A percentile compares a stretch with the other conserved stretches of the same genome.
phyloP scores from a whole-genome alignment of 257 asterid genomes.

The Leonotis leonurus region DNA sequence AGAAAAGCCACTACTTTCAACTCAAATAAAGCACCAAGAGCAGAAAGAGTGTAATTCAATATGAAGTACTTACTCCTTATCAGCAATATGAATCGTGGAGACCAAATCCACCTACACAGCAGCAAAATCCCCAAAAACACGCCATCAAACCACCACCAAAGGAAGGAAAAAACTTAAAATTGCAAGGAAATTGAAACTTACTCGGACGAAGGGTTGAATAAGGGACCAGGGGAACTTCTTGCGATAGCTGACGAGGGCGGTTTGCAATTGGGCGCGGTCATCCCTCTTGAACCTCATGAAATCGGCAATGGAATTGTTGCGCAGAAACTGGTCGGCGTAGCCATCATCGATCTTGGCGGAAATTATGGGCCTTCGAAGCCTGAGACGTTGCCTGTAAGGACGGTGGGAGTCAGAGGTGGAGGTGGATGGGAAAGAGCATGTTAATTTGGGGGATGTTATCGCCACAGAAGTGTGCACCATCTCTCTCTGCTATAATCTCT shows the following conservation, averaged over 20 bases:
- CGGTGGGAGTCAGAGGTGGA: conserved; percentile 31
- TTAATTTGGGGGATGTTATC: conserved; percentile 34
- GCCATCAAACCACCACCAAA: no score
- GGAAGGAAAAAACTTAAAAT: no score
- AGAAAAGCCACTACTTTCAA: no score
- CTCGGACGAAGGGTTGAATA: conserved; percentile 81
- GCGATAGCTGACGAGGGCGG: conserved; percentile 76
- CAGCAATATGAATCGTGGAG: conserved; percentile 95
- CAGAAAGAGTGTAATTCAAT: no score
- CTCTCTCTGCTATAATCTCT: conserved; percentile 10
- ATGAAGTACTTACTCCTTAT: conserved; percentile 95
- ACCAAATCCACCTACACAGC: conserved; percentile 88
- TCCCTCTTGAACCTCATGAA: conserved; percentile 77
- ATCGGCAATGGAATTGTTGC: conserved; percentile 79
- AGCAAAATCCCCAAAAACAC: no score
- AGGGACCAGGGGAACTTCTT: conserved; percentile 94
- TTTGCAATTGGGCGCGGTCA: conserved; percentile 64
- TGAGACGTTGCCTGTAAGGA: conserved; percentile 14
- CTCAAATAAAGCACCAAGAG: no score
- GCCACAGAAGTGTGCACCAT: conserved; percentile 52
- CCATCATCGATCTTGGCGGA: conserved; percentile 33
- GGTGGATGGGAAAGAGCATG: conserved; percentile 37
- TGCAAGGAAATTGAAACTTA: no score
- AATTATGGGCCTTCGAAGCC: conserved; percentile 28
- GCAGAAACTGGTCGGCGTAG: conserved; percentile 52